Evolutionary conservation across 202 grass and related monocot genomes (phyloP), one percentile per base, ranked within the genome.

Genomic region (Panicum hallii): DNA sequence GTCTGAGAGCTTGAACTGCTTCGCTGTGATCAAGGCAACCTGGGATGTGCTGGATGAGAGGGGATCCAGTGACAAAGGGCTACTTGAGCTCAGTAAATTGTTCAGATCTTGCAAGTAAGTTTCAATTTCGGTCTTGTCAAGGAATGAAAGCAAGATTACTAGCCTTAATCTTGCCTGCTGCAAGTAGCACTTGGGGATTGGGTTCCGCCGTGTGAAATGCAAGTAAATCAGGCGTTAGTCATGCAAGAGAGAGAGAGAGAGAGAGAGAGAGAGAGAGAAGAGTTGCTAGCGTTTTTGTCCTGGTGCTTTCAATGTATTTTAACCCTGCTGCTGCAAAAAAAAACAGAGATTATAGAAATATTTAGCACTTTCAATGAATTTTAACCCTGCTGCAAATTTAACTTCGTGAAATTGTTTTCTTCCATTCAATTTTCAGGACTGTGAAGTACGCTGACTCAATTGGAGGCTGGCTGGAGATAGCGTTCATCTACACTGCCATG

Each of bases 81-180:
- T 99, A 36, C 9, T 82, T 32, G 78, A 92, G 81, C 89, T 99
- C 38, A 99, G 91, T 82, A 99, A 88, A 74, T 82, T 74, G 11
- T 99, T 99, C 88, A 99, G 82, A 75, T 88, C 96, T 69, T 99
- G 96, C 96, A 90, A 90, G 96, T 94, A 94, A 92, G 93, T 66
- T 74, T 42, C 60, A 71, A 23, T 14, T n/a, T 43, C 11, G 11
- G 47, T 7, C 65, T 11, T 43, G 16, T 68, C 65, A 43, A 19
- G 65, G 8, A 43, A 68, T n/a, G 7, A 19, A 57, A 60, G 36
- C 11, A 16, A 20, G 45, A 16, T 20, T 56, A 57, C 56, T 38
- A 4, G 4, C 43, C 43, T 6, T 15, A 9, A 44, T 7, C 7
- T 11, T 38, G 36, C 14, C 4, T 70, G 12, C 8, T 81, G 65